Evolutionary conservation across 805 yeast species (phyloP).

Genomic region (Starmerella riodocensis): DNA sequence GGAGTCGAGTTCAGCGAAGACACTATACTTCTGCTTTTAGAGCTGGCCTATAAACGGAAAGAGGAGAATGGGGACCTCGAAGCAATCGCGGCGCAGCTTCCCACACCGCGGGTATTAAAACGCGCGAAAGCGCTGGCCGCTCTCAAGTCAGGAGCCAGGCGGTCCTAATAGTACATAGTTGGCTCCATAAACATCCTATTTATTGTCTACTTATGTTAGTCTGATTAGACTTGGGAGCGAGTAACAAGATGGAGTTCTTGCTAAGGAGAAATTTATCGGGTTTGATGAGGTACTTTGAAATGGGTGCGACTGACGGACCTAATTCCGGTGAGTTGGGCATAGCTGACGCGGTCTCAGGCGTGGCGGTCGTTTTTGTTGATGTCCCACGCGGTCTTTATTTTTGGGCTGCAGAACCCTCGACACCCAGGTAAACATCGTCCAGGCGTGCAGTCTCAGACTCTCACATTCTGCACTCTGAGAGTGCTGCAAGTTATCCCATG

Average conservation of each 20-base stretch:
- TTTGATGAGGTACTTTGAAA: too few species aligned
- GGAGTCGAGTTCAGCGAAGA: constrained; percentile 16
- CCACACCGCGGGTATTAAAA: constrained; percentile 4
- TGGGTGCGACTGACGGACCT: too few species aligned
- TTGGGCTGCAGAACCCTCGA: background rate
- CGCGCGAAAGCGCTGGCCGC: background rate
- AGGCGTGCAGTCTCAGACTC: background rate
- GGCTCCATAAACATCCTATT: background rate
- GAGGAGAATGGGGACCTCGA: constrained; percentile 2
- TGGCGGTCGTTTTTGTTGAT: background rate
- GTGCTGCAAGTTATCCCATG: background rate
- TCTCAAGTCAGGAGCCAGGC: background rate
- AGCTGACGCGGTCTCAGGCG: too few species aligned
- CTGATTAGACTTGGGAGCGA: too few species aligned
- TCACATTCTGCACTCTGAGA: background rate
- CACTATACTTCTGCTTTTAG: constrained; percentile 6
- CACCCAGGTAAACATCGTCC: background rate
- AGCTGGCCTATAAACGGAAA: constrained; percentile 3
- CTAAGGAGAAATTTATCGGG: too few species aligned
- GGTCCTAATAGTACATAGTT: background rate
- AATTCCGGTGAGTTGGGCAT: too few species aligned
- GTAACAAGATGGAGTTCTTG: too few species aligned
- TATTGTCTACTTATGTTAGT: too few species aligned
- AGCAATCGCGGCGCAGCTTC: constrained; percentile 5
- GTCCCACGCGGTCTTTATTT: background rate